phyloP scores from a whole-genome alignment of 2,329 filamentous ascomycete species.

The Lachnellula occidentalis region DNA sequence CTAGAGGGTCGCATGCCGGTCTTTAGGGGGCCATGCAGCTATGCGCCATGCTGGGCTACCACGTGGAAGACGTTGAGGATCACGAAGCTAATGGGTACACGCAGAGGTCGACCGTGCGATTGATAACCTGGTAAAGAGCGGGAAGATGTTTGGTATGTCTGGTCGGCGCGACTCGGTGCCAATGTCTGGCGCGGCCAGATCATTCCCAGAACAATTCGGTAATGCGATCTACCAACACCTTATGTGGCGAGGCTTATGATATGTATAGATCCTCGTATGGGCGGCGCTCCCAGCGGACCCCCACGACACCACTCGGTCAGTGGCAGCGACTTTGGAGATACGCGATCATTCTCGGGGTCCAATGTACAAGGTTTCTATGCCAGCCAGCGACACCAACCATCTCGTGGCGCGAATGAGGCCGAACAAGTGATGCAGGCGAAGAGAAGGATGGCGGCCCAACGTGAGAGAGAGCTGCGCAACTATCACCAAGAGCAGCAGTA shows the following conservation, averaged over 20 bases:
- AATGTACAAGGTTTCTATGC: conserved; percentile 94
- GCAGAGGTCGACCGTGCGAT: conserved; percentile 92
- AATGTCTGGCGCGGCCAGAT: conserved; percentile 51
- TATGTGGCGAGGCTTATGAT: conserved; percentile 10
- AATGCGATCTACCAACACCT: conserved; percentile 30
- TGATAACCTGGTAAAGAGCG: conserved; percentile 94
- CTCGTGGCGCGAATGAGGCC: conserved; percentile 80
- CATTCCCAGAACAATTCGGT: conserved; percentile 54
- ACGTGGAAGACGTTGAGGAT: conserved; percentile 5
- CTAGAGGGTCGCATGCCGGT: conserved; percentile 3
- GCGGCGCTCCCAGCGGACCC: conserved; percentile 49
- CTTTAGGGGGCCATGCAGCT: background rate
- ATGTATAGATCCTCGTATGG: conserved; percentile 62
- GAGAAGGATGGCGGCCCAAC: conserved; percentile 97
- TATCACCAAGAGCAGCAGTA: conserved; percentile 99
- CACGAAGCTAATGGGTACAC: conserved; percentile 17
- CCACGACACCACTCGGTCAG: conserved; percentile 78
- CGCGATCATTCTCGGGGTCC: conserved; percentile 65
- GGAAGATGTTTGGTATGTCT: conserved; percentile 72
- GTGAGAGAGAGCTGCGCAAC: conserved; percentile 97
- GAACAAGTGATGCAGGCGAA: conserved; percentile 99
- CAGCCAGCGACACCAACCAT: conserved; percentile 82
- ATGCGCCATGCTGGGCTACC: conserved; percentile 6
- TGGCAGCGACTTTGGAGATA: conserved; percentile 60
- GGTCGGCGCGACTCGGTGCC: conserved; percentile 78